These are phyloP conservation scores for Gypsophila paniculata DNA, from an alignment of 179 eudicot species.

Conservation along the genomic window DNA sequence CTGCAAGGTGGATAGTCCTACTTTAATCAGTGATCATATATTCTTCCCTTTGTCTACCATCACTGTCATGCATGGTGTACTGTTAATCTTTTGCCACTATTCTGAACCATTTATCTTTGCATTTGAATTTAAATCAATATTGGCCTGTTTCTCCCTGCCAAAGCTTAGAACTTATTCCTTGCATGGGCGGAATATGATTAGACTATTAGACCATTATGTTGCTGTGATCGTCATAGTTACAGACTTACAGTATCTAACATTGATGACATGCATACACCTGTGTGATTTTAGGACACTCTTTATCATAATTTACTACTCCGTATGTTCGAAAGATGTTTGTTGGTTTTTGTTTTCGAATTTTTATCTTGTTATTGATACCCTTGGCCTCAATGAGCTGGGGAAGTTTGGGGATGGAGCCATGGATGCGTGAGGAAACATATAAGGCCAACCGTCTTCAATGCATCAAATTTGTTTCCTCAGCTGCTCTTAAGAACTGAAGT, in stretches of 20 bases:
- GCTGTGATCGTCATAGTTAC: neutral
- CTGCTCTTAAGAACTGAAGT: neutral
- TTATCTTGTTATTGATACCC: no score
- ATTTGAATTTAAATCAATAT: neutral
- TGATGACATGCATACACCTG: neutral
- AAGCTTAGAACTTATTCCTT: slow-evolving; percentile 9
- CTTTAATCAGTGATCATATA: slow-evolving; percentile 11
- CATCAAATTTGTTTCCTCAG: neutral
- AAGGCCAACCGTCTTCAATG: no score
- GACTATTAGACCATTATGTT: neutral
- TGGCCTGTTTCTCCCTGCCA: slow-evolving; percentile 3
- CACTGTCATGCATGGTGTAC: neutral
- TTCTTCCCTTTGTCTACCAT: neutral
- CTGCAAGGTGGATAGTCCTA: neutral
- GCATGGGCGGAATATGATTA: neutral
- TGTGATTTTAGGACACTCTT: neutral
- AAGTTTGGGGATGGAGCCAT: no score
- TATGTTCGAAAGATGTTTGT: neutral
- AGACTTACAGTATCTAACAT: neutral
- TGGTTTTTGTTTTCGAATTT: no score
- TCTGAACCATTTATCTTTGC: neutral
- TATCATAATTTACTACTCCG: neutral
- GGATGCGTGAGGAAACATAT: no score
- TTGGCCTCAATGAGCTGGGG: no score
- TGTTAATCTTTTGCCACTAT: neutral